Evolutionary conservation across 2,329 filamentous ascomycete species (phyloP).

Genomic region (Cladosporium phlei): DNA sequence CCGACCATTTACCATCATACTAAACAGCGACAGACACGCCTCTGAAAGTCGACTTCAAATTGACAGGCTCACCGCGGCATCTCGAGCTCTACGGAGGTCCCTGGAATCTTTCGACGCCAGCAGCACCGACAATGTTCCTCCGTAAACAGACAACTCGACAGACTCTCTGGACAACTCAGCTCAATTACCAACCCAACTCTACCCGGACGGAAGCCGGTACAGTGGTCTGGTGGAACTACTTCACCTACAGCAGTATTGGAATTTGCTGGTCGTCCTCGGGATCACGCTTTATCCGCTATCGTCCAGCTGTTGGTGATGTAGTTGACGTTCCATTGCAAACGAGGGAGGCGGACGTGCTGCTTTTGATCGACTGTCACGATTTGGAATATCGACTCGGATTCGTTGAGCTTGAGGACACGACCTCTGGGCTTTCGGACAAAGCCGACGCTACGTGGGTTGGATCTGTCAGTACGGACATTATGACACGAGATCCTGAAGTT

Average conservation of each 20-base stretch:
- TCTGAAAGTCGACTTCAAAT: constrained; percentile 42
- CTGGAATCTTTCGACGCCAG: constrained; percentile 48
- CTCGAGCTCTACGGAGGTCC: constrained; percentile 50
- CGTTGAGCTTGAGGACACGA: constrained; percentile 15
- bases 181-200: constrained; percentile 45
- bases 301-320: constrained; percentile 19
- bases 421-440: constrained; percentile 7
- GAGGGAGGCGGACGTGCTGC: constrained; percentile 20
- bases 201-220: constrained; percentile 49
- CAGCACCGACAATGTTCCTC: constrained; percentile 49
- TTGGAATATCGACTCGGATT: constrained; percentile 29
- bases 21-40: constrained; percentile 41
- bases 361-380: constrained; percentile 31
- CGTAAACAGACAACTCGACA: constrained; percentile 49
- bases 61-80: constrained; percentile 41
- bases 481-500: constrained; percentile 36
- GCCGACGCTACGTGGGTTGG: constrained; percentile 26
- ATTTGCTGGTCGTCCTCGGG: constrained; percentile 26
- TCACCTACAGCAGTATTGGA: constrained; percentile 42
- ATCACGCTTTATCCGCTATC: constrained; percentile 27
- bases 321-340: constrained; percentile 17
- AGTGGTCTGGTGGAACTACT: constrained; percentile 52
- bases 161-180: constrained; percentile 40
- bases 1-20: not conserved
- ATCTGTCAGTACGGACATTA: constrained; percentile 28